Percentiles rank a stretch among this genome's conserved stretches.
These are phyloP conservation scores for Sphagnum magellanicum DNA, from an alignment of 228 moss, liverwort and hornwort genomes.

Conservation along the genomic window DNA sequence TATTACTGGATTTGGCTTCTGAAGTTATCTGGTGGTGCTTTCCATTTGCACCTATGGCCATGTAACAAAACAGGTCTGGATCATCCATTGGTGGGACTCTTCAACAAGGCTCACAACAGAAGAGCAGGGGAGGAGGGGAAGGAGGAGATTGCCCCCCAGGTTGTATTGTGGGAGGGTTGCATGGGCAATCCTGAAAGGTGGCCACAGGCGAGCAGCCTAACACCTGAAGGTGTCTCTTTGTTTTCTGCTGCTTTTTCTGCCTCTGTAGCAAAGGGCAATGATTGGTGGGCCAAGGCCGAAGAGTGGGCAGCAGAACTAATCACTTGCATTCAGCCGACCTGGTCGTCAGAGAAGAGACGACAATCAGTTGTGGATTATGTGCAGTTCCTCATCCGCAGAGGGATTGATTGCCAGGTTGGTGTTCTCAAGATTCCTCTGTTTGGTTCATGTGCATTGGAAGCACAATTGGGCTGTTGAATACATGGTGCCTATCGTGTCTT, in stretches of 20 bases:
- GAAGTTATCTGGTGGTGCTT: too few relatives aligned
- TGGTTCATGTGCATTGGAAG: neutral
- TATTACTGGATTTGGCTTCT: too few relatives aligned
- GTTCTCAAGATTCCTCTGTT: too few relatives aligned
- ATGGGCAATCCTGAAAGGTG: slow-evolving; percentile 78
- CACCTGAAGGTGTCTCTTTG: slow-evolving; percentile 23
- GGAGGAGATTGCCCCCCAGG: too few relatives aligned
- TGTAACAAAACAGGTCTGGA: too few relatives aligned
- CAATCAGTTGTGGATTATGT: slow-evolving; percentile 53
- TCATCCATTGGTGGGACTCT: too few relatives aligned
- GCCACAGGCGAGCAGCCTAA: slow-evolving; percentile 58
- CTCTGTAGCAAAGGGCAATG: slow-evolving; percentile 41
- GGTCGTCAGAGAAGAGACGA: slow-evolving; percentile 47
- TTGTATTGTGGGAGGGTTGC: slow-evolving; percentile 15
- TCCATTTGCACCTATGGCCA: too few relatives aligned
- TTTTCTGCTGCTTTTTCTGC: slow-evolving; percentile 29
- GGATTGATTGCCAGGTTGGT: slow-evolving; percentile 50
- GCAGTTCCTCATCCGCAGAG: slow-evolving; percentile 33
- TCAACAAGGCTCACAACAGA: too few relatives aligned
- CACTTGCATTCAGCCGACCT: slow-evolving; percentile 43
- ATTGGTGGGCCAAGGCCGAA: slow-evolving; percentile 69
- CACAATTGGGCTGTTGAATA: neutral
- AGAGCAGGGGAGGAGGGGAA: too few relatives aligned
- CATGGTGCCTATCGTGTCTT: too few relatives aligned
- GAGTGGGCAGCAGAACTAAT: slow-evolving; percentile 50